These are phyloP conservation scores for Fraxinus albicans DNA, from an alignment of 305 asterid species.

Conservation along the genomic window DNA sequence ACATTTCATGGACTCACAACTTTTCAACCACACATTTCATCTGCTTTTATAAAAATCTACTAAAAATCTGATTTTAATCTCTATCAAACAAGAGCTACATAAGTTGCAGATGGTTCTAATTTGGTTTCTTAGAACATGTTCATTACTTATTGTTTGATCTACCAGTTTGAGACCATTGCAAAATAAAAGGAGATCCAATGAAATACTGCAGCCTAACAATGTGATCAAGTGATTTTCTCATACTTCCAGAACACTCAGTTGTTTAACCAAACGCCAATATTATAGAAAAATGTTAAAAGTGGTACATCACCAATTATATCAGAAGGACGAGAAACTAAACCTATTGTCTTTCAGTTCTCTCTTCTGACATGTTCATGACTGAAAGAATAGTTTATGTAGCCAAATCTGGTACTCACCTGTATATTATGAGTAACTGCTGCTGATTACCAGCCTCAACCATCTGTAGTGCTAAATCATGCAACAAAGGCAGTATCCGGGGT, in stretches of 20 bases:
- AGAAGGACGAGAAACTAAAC: neutral
- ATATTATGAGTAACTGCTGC: conserved; percentile 72
- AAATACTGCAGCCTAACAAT: neutral
- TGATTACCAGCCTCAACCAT: conserved; percentile 94
- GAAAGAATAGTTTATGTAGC: conserved; percentile 3
- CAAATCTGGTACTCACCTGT: conserved; percentile 49
- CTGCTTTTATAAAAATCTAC: too few relatives aligned
- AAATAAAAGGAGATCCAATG: conserved; percentile 3
- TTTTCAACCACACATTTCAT: too few relatives aligned
- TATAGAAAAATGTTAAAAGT: neutral
- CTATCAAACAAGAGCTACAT: neutral
- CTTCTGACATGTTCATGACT: conserved; percentile 6
- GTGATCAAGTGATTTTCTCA: neutral
- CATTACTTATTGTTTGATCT: conserved; percentile 8
- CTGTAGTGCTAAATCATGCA: conserved; percentile 90
- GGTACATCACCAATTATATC: neutral
- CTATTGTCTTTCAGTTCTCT: neutral
- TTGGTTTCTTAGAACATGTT: neutral
- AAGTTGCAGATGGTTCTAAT: conserved; percentile 4
- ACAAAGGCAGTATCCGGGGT: conserved; percentile 76
- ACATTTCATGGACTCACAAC: too few relatives aligned
- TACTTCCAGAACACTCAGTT: neutral
- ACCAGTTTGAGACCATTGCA: neutral
- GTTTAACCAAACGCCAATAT: neutral
- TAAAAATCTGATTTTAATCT: too few relatives aligned